Base-by-base conservation (phyloP, 139 green algal species). In the Chlorella sp. region DNA sequence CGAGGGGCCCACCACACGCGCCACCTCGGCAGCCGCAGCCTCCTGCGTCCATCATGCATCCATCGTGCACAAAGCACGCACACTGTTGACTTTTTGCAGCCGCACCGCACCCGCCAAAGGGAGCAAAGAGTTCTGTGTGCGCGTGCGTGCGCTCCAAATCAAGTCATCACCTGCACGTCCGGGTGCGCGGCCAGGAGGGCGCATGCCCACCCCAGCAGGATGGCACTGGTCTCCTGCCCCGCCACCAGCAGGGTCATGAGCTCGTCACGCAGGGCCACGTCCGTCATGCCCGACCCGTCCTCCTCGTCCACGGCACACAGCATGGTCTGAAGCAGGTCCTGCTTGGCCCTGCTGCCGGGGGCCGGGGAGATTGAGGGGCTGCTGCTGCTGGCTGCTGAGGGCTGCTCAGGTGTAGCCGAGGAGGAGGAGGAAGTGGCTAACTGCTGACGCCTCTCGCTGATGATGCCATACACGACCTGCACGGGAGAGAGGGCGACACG, bases 211-310 rank as follows among this genome's bases (percentile, higher is more conserved):
- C 75, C 85, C 51, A 97, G 85, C 31, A 92, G 69, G 33, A 97
- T 96, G 49, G 91, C 93, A 3, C 76, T 87, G 1, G 93, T 97
- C 79, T 97, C 92, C 74, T 96, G 89, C 1, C 92, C 92, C 3
- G 90, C 90, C 65, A 94, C 82, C 70, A 95, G 80, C 74, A 95
- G 72, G 23, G 90, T 95, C 89, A 95, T 92, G 22, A 92, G 72
- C 84, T 97, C 91, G 61, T 97, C 91, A 0, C 93, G 80, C 66
- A 96, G 79, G 2, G 82, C 76, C 1, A 35, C 24, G 69, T 93
- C 78, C 3, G 32, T 77, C 89, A 96, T 93, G 67, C 80, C 81
- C 35, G 63, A 24, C 5, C 82, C 82, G 22, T 84, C 75, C n/a
- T n/a, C n/a, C 30, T 94, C 88, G 36, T 92, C 91, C 2, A 34